Evolutionary conservation across 768 basidiomycete species (phyloP), one percentile per base, ranked within the genome.

Genomic region (Pisolithus marmoratus): DNA sequence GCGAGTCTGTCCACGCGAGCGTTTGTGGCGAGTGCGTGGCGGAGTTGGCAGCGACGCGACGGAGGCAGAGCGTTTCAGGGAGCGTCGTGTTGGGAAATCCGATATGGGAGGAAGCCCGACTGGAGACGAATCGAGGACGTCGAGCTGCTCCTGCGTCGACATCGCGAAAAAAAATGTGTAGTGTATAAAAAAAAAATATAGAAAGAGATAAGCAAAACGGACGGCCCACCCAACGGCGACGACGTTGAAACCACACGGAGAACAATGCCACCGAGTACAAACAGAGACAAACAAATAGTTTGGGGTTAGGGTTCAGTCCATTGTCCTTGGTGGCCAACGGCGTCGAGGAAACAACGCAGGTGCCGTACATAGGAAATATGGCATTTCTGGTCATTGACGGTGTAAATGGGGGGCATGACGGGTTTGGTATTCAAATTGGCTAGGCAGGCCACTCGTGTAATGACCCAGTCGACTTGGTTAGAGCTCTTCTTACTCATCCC

Each of bases 21-120:
- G 73, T 54, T 76, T 82, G 51, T 78, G 72, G 46, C 70, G 73
- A 8, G 83, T 85, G 26, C 79, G 69, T 0, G 85, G 85, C 20
- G 84, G 85, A 0, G 85, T 87, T 36, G 83, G 84, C 22, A 87
- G 72, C 4, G 82, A 82, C 27, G 78, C 80, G 38, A 74, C 73
- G 17, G 84, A 86, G 23, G 83, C 80, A 17, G 82, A 82, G 20
- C 83, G 81, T 66, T 84, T 84, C 45, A 83, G 70, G 15, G 73
- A 70, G 38, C 71, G 73, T 37, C 59, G 46, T 1, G 41, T 53
- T 34, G 34, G 34, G 17, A 54, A 47, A 38, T 53, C 54, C 38
- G 50, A 46, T 49, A 55, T 49, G 55, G 50, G 57, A 57, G 17
- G 50, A 46, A 31, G 38, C 14, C 15, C 55, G 37, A 57, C 45